A percentile compares a stretch with the other conserved stretches of the same genome.
phyloP scores from a whole-genome alignment of 805 yeast genomes.

The Lachancea waltii region DNA sequence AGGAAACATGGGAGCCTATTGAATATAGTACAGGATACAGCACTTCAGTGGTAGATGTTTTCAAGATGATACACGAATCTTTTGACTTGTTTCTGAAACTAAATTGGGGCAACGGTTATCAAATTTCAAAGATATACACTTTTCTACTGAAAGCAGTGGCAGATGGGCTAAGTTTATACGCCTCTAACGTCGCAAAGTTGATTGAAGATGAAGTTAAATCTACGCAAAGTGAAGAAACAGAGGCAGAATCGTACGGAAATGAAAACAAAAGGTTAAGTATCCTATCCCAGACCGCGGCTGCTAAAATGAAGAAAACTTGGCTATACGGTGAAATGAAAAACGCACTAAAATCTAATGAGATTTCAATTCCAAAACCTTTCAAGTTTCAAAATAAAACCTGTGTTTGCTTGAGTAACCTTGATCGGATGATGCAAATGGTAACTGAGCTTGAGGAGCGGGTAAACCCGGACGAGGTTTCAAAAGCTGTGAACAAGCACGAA shows the following conservation, averaged over 20 bases:
- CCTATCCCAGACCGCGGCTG: conserved; percentile 27
- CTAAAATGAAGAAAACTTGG: conserved; percentile 36
- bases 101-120: conserved; percentile 60
- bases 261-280: conserved; percentile 20
- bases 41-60: conserved; percentile 61
- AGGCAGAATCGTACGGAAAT: conserved; percentile 14
- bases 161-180: conserved; percentile 49
- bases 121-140: conserved; percentile 57
- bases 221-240: conserved; percentile 13
- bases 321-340: conserved; percentile 45
- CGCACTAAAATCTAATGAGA: conserved; percentile 38
- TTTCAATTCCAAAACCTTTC: conserved; percentile 44
- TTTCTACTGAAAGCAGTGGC: conserved; percentile 56
- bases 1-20: conserved; percentile 52
- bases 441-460: conserved; percentile 48
- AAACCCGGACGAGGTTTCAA: conserved; percentile 52
- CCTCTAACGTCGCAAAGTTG: conserved; percentile 32
- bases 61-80: conserved; percentile 53
- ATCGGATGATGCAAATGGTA: conserved; percentile 43
- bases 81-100: conserved; percentile 51
- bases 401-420: conserved; percentile 66
- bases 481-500: conserved; percentile 34
- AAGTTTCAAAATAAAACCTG: conserved; percentile 58
- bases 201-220: conserved; percentile 12
- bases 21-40: conserved; percentile 43